These are phyloP conservation scores for Luffa acutangula DNA, from an alignment of 306 rosid genomes.

Conservation along the genomic window DNA sequence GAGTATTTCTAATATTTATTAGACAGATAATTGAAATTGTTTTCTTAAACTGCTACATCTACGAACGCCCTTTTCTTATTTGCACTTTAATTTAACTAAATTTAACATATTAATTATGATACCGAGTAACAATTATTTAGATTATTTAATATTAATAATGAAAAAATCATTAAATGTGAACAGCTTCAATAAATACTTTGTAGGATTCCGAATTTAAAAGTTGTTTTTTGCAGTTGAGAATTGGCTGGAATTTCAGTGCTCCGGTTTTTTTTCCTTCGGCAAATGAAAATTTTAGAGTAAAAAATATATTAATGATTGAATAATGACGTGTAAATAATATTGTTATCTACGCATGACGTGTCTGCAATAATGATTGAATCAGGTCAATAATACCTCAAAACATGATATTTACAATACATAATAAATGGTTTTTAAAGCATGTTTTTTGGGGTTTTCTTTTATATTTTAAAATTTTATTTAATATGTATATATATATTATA, in stretches of 20 bases:
- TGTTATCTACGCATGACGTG: not conserved
- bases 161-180: not conserved
- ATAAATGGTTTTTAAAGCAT: not conserved
- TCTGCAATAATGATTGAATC: not conserved
- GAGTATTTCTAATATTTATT: not conserved
- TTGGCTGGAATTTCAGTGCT: not conserved
- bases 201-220: not conserved
- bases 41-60: not conserved
- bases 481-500: no score
- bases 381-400: not conserved
- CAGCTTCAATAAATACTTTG: not conserved
- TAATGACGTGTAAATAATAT: not conserved
- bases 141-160: not conserved
- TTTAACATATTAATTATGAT: not conserved
- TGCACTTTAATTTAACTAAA: not conserved
- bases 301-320: not conserved
- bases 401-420: not conserved
- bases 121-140: not conserved
- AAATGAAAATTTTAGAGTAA: not conserved
- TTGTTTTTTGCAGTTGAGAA: not conserved
- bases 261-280: not conserved
- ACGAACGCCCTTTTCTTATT: not conserved
- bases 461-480: no score
- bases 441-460: no score
- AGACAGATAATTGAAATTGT: not conserved